Conservation (phyloP, 441 rosid species). For the Mallotus repandus region DNA sequence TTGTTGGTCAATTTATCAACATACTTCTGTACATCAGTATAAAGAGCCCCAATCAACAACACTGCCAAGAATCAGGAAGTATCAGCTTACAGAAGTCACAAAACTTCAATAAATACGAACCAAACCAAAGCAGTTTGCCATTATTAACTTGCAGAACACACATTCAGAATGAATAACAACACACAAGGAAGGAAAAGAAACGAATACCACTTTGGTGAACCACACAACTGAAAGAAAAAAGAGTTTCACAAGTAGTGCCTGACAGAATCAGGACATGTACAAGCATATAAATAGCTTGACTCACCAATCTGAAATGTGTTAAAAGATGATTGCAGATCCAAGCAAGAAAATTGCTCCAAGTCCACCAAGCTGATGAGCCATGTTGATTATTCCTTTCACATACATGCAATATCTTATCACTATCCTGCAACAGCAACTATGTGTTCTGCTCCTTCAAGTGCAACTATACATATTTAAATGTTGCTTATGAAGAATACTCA, state of each 20-base stretch:
- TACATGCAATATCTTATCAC: background rate
- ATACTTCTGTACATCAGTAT: background rate
- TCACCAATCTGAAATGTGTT: background rate
- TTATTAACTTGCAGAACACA: background rate
- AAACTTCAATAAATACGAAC: background rate
- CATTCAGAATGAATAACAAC: background rate
- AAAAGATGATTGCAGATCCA: background rate
- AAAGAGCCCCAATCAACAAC: background rate
- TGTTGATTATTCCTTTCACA: background rate
- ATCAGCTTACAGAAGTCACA: background rate
- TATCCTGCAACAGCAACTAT: background rate
- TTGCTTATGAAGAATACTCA: background rate
- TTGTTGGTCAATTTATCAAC: background rate
- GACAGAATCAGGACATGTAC: background rate
- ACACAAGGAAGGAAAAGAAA: background rate
- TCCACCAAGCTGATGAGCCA: background rate
- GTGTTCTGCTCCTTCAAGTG: background rate
- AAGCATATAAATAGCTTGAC: background rate
- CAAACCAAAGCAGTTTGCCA: background rate
- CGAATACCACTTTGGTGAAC: background rate
- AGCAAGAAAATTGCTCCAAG: background rate
- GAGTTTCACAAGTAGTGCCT: conserved; percentile 3
- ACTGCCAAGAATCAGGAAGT: background rate
- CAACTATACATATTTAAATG: background rate
- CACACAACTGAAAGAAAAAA: background rate